Conservation (phyloP, 306 rosid genomes). For the Rosa chinensis region DNA sequence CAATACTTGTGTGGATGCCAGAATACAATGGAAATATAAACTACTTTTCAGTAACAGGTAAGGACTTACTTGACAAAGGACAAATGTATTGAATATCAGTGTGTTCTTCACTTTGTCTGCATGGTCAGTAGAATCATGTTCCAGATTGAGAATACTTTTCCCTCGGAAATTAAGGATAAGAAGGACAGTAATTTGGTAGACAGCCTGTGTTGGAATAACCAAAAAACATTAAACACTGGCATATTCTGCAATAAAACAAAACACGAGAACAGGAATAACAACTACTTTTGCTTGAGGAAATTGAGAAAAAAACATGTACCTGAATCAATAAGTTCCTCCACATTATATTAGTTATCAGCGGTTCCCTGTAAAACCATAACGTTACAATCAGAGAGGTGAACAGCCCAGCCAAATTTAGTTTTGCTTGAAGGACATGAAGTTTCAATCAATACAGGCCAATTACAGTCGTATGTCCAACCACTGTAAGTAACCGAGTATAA, state of each 20-base stretch:
- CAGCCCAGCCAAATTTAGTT: not conserved
- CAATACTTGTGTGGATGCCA: not conserved
- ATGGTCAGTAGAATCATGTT: not conserved
- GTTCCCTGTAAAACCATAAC: constrained; percentile 57
- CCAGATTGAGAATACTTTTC: constrained; percentile 46
- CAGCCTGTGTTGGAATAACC: constrained; percentile 50
- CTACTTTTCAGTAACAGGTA: not conserved
- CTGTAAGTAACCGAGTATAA: not conserved
- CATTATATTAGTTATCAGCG: constrained; percentile 87
- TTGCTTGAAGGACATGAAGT: not conserved
- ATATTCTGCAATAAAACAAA: not conserved
- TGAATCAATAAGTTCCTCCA: constrained; percentile 93
- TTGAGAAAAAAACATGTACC: constrained; percentile 32
- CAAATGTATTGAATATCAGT: constrained; percentile 88
- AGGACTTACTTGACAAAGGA: constrained; percentile 81
- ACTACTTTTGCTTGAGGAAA: too few species aligned
- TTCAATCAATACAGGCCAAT: not conserved
- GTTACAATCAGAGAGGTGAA: constrained; percentile 13
- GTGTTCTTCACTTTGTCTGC: constrained; percentile 76
- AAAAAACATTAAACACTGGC: not conserved
- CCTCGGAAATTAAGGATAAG: constrained; percentile 77
- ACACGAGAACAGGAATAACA: not conserved
- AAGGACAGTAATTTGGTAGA: constrained; percentile 73
- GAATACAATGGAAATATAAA: not conserved
- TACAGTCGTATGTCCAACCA: not conserved